phyloP scores from a whole-genome alignment of 106 monocot genomes.

The Allium cepa region DNA sequence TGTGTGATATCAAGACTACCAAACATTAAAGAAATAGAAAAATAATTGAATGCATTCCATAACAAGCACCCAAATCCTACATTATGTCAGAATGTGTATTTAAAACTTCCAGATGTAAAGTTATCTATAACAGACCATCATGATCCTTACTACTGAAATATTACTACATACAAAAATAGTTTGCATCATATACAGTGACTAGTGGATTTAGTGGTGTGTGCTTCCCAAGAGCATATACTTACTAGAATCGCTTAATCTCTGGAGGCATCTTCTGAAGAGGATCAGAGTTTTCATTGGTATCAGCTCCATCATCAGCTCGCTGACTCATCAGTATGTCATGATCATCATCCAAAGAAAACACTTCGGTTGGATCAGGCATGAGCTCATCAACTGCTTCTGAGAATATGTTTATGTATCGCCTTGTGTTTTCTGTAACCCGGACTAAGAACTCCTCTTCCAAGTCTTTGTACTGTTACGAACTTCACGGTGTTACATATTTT shows the following conservation, averaged over 20 bases:
- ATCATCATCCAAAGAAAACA: constrained; percentile 69
- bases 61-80: no score
- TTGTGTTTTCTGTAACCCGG: constrained; percentile 80
- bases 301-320: constrained; percentile 69
- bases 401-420: constrained; percentile 72
- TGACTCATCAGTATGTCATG: constrained; percentile 94
- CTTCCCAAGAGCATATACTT: constrained; percentile 10
- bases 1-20: no score
- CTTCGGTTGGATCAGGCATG: constrained; percentile 85
- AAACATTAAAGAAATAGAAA: no score
- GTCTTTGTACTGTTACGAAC: constrained; percentile 66
- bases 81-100: no score
- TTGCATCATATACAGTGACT: no score
- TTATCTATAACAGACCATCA: no score
- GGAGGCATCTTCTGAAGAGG: constrained; percentile 82
- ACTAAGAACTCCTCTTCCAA: constrained; percentile 84
- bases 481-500: not conserved
- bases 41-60: no score
- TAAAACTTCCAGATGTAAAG: no score
- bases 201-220: no score
- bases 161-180: not conserved
- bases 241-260: constrained; percentile 94
- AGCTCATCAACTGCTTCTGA: constrained; percentile 80
- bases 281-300: constrained; percentile 50
- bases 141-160: no score